Conservation (phyloP, 2,329 filamentous ascomycete species). For the Aspergillus cejpii region DNA sequence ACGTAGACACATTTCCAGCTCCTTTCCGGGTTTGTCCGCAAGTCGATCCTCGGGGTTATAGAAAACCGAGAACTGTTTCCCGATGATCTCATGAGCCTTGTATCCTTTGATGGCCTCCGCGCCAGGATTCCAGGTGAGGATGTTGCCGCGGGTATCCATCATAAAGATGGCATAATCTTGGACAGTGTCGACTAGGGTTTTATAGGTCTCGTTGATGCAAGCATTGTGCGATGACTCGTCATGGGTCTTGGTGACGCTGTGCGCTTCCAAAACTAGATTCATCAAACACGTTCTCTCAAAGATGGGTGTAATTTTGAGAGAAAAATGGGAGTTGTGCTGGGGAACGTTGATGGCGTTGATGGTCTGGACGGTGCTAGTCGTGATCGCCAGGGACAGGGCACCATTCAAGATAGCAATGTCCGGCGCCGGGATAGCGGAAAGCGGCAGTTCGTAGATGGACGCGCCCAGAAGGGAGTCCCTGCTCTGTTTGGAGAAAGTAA, state of each 20-base stretch:
- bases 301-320: constrained; percentile 41
- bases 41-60: constrained; percentile 49
- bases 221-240: constrained; percentile 26
- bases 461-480: constrained; percentile 33
- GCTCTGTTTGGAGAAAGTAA: constrained; percentile 27
- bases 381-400: constrained; percentile 34
- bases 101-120: constrained; percentile 54
- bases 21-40: constrained; percentile 46
- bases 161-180: constrained; percentile 60
- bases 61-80: constrained; percentile 53
- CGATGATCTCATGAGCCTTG: constrained; percentile 49
- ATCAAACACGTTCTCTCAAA: constrained; percentile 35
- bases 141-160: constrained; percentile 50
- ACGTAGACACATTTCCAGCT: constrained; percentile 48
- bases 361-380: constrained; percentile 31
- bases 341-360: constrained; percentile 27
- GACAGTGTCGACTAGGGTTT: constrained; percentile 56
- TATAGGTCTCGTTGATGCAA: constrained; percentile 51
- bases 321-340: constrained; percentile 12
- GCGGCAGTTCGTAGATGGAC: constrained; percentile 38
- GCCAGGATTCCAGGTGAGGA: constrained; percentile 54
- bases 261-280: constrained; percentile 41
- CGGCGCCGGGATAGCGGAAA: constrained; percentile 29
- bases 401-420: constrained; percentile 33
- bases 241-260: constrained; percentile 33